Evolutionary conservation across 2,329 filamentous ascomycete species (phyloP).

Genomic region (Lachnellula occidentalis): DNA sequence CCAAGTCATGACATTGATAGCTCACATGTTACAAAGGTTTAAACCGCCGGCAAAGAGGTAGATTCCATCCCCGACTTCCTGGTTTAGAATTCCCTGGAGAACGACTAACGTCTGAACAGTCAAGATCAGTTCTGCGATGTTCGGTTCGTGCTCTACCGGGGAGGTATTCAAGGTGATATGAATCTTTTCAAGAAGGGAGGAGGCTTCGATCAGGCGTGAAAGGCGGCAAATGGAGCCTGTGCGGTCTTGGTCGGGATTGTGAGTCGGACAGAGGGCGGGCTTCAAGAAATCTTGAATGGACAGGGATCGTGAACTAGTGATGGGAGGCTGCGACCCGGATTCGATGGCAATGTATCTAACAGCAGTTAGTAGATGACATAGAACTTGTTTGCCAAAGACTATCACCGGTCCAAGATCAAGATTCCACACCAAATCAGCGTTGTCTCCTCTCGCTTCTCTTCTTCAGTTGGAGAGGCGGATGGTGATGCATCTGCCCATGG

Average conservation of each 20-base stretch:
- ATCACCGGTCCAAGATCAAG: conserved; percentile 18
- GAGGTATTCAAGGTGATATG: conserved; percentile 14
- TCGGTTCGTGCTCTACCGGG: conserved; percentile 6
- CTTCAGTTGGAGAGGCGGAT: conserved; percentile 3
- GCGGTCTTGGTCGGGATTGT: conserved; percentile 5
- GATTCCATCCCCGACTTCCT: conserved; percentile 7
- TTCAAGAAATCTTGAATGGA: conserved; percentile 8
- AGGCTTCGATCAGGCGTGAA: conserved; percentile 15
- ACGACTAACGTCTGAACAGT: conserved; percentile 8
- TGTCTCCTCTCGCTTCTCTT: conserved; percentile 8
- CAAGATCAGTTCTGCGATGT: conserved; percentile 16
- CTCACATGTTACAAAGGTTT: conserved; percentile 15
- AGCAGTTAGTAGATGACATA: conserved; percentile 3
- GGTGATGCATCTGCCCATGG: conserved; percentile 5
- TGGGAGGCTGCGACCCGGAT: conserved; percentile 10
- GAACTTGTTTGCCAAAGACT: conserved; percentile 1
- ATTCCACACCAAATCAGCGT: conserved; percentile 16
- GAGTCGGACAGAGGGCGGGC: conserved; percentile 11
- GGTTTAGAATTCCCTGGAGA: conserved; percentile 12
- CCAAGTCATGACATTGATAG: not conserved
- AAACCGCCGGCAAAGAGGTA: conserved; percentile 10
- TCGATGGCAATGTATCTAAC: conserved; percentile 19
- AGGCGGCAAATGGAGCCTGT: conserved; percentile 12
- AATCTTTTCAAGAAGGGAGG: conserved; percentile 16
- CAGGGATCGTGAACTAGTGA: conserved; percentile 10